Evolutionary conservation across 2,329 filamentous ascomycete genomes (phyloP).

Genomic region (Calonectria leucothoes): DNA sequence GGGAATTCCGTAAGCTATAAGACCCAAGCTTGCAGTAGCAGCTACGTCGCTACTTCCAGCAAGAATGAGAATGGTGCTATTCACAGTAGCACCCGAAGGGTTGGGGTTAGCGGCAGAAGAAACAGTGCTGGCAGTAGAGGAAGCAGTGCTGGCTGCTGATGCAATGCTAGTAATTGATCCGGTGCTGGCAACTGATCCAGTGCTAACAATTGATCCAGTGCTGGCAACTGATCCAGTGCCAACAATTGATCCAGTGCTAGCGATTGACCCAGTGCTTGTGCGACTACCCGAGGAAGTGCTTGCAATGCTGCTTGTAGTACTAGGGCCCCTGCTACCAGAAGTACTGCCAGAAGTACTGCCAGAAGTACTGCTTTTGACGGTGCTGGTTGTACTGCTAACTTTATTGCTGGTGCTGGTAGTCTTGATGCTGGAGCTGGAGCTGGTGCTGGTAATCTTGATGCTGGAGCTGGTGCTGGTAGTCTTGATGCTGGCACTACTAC

Average conservation of each 20-base stretch:
- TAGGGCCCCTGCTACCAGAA: not conserved
- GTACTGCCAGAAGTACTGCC: not conserved
- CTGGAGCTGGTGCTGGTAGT: too few species aligned
- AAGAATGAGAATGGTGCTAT: constrained; percentile 12
- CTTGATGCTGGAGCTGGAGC: too few species aligned
- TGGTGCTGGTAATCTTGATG: too few species aligned
- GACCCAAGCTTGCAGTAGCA: constrained; percentile 12
- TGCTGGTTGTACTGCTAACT: not conserved
- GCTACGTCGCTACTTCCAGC: not conserved
- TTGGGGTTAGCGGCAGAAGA: not conserved
- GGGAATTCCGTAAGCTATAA: constrained; percentile 26
- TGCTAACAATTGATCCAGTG: not conserved
- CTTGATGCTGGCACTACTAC: not conserved
- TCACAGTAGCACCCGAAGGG: not conserved
- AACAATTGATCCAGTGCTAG: not conserved
- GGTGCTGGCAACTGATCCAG: too few species aligned
- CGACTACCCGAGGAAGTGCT: not conserved
- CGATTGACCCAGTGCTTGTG: not conserved
- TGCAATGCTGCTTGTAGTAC: not conserved
- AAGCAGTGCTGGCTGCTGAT: not conserved
- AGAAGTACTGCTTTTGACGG: not conserved
- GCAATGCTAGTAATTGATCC: not conserved
- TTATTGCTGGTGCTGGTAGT: too few species aligned
- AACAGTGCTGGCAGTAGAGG: not conserved
- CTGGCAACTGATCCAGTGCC: too few species aligned